Evolutionary conservation across 148 eudicot genomes (phyloP), one percentile per base, ranked within the genome.

Genomic region (Diospyros lotus): DNA sequence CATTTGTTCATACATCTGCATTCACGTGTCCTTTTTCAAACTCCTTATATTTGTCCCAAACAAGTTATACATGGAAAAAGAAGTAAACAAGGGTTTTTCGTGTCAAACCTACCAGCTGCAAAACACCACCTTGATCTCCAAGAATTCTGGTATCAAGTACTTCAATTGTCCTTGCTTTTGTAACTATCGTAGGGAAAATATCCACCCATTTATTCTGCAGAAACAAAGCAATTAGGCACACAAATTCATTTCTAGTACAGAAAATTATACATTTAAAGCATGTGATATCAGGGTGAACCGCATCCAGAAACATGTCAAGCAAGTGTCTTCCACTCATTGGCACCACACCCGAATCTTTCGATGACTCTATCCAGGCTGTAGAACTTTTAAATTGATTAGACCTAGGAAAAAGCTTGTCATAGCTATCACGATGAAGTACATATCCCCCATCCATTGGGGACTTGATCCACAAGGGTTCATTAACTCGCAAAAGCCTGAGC

Each of bases 161-260:
- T 72, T 67, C 72, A 44, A 85, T 64, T 28, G 76, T 87, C 50
- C 69, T 75, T 67, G 89, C 86, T 75, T 82, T 77, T 4, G 87
- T 77, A n/a, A 87, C 75, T 7, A 86, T 65, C 8, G 86, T 84
- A 39, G 93, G 91, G 62, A 87, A 86, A 58, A 84, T 56, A 53
- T 82, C 86, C 74, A 51, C 77, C 89, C 90, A 87, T 78, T 84
- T 89, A 65, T 67, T 77, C 90, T 89, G 82, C 77, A 83, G 4
- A 77, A 64, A 50, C 8, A 68, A 76, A 68, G 64, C 15, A 59
- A 13, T 68, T 41, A 62, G 17, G 45, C 66, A 53, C 7, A 1
- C 28, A 28, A 28, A 28, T 28, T 28, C 28, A 28, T 28, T 28
- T 28, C 28, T 28, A 28, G 28, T 28, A 28, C 28, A 28, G 28